These are phyloP conservation scores for Beauveria brongniartii DNA, from an alignment of 2,329 filamentous ascomycete species.

Conservation along the genomic window DNA sequence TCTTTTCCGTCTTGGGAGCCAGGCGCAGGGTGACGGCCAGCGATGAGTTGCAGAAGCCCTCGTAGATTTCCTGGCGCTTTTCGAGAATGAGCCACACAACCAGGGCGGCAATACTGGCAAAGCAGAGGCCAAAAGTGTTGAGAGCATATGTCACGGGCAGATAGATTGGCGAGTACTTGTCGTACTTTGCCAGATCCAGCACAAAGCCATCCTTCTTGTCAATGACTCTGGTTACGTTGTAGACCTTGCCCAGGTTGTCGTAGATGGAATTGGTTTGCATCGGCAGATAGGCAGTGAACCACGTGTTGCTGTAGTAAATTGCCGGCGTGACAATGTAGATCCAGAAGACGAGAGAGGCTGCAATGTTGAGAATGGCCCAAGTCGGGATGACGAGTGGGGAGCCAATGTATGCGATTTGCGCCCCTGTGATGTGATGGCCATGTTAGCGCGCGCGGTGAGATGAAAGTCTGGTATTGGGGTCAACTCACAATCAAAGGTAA, in stretches of 20 bases:
- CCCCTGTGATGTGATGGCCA: constrained; percentile 10
- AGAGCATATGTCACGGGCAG: constrained; percentile 35
- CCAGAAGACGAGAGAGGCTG: constrained; percentile 39
- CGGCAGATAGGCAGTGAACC: constrained; percentile 44
- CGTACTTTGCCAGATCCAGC: constrained; percentile 41
- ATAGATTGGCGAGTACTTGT: constrained; percentile 42
- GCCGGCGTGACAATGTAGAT: constrained; percentile 36
- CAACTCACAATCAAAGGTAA: constrained; percentile 33
- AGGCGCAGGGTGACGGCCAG: not conserved
- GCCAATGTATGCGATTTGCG: constrained; percentile 30
- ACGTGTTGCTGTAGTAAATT: constrained; percentile 40
- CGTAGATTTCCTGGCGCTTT: constrained; percentile 20
- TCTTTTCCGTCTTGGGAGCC: not conserved
- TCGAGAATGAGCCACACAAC: constrained; percentile 25
- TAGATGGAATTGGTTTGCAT: constrained; percentile 44
- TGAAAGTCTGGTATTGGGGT: not conserved
- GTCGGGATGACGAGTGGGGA: constrained; percentile 32
- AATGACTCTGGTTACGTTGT: constrained; percentile 42
- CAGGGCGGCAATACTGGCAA: constrained; percentile 38
- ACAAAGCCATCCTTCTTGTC: constrained; percentile 29
- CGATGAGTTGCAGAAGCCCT: constrained; percentile 10
- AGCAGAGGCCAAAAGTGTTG: constrained; percentile 43
- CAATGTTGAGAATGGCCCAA: constrained; percentile 40
- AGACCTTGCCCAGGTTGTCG: constrained; percentile 42
- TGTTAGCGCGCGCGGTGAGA: not conserved